Base-by-base conservation (phyloP, 129 eudicot species). In the Rutidosis leptorrhynchoides region DNA sequence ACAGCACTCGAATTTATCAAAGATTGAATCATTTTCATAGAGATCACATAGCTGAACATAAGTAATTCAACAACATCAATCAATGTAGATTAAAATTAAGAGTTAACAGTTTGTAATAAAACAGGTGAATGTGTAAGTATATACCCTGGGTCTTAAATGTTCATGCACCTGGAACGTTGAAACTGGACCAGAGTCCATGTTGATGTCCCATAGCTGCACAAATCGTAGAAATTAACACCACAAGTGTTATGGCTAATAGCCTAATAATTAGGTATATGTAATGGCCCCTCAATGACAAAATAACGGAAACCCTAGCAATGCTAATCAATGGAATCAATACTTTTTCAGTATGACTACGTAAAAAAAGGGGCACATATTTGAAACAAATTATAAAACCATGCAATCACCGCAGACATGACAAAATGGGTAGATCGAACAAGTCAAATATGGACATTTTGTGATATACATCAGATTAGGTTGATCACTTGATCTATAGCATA, bases 141-240 rank as follows among this genome's bases (percentile, higher is more conserved):
- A 62, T 74, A 89, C 99, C 99, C 86, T 89, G 10, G 99, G 95
- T 84, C 99, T 86, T 62, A 93, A 58, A 84, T 86, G 67, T 55
- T 93, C 99, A 28, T 93, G 99, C 79, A 93, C 99, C 70, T 93
- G 96, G 80, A 82, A 93, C 43, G 96, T 86, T 72, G 96, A 64
- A 70, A 93, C 96, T 60, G 96, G 98, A 61, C 98, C 96, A 48
- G 96, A 82, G 81, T 93, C 96, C 96, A 93, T 93, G 71, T 93
- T 93, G 27, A 93, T 84, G 77, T 93, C 98, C 96, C 96, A 93
- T 75, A 93, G 68, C 99, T 93, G 84, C 69, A 52, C 21, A 79
- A 65, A 68, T 8, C 73, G 77, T 32, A 61, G 29, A 70, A 51
- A 73, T 55, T 58, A 52, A 59, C 40, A 61, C 62, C 61, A 52